Percentiles rank a stretch among this genome's conserved stretches.
phyloP scores from a whole-genome alignment of 2,329 filamentous ascomycete species.

The Colletotrichum spinosum region DNA sequence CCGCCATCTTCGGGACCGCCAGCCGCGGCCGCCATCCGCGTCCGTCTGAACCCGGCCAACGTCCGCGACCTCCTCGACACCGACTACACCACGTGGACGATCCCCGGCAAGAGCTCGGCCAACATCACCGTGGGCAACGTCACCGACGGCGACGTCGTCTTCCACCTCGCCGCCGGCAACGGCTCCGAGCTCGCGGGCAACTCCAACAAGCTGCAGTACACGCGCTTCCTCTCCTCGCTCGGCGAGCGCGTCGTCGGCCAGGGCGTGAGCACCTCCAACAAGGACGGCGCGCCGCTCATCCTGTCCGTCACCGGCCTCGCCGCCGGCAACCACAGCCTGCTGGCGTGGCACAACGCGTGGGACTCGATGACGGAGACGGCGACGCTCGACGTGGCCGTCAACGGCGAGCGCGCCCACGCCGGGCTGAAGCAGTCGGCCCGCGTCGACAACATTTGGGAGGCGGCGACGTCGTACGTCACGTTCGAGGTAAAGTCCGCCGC shows the following conservation, averaged over 20 bases:
- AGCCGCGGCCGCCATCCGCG: slow-evolving; percentile 28
- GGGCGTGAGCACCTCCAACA: slow-evolving; percentile 43
- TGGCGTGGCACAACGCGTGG: slow-evolving; percentile 48
- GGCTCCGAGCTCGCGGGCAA: slow-evolving; percentile 40
- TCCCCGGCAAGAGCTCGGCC: slow-evolving; percentile 23
- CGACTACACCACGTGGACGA: slow-evolving; percentile 37
- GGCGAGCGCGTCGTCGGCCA: slow-evolving; percentile 45
- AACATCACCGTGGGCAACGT: slow-evolving; percentile 28
- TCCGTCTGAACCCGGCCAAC: slow-evolving; percentile 36
- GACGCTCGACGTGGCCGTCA: slow-evolving; percentile 41
- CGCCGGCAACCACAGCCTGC: slow-evolving; percentile 43
- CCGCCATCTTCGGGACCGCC: slow-evolving; percentile 7
- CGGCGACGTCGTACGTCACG: slow-evolving; percentile 43
- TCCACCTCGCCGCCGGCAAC: slow-evolving; percentile 24
- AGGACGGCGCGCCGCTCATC: slow-evolving; percentile 41
- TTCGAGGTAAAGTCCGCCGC: slow-evolving; percentile 40
- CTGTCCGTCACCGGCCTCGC: slow-evolving; percentile 44
- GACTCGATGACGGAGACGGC: slow-evolving; percentile 41
- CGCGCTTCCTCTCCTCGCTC: slow-evolving; percentile 42
- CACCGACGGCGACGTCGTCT: slow-evolving; percentile 18
- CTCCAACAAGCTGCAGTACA: slow-evolving; percentile 43
- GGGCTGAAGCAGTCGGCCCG: slow-evolving; percentile 41
- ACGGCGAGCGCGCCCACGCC: slow-evolving; percentile 38
- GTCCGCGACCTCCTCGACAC: slow-evolving; percentile 32
- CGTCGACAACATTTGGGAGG: slow-evolving; percentile 46